Conservation (phyloP, 441 rosid species). For the Pelargonium citronellum region DNA sequence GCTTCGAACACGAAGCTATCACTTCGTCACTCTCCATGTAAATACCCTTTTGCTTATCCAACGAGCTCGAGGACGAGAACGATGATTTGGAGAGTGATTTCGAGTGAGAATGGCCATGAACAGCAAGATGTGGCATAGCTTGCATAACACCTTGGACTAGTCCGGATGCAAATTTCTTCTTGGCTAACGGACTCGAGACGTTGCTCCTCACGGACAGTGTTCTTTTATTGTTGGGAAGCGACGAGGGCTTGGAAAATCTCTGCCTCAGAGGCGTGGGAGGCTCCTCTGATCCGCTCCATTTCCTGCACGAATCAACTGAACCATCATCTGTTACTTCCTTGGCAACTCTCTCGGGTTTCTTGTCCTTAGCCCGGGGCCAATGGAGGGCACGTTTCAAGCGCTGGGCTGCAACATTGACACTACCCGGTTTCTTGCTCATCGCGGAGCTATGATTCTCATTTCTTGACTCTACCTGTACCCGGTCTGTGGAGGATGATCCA, state of each 20-base stretch:
- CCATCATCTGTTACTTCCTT: constrained; percentile 31
- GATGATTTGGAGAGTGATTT: constrained; percentile 74
- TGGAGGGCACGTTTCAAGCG: constrained; percentile 53
- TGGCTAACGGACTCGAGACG: constrained; percentile 73
- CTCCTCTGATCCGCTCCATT: constrained; percentile 34
- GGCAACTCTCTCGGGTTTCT: constrained; percentile 30
- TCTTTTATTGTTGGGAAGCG: constrained; percentile 55
- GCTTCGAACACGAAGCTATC: constrained; percentile 44
- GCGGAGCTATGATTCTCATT: constrained; percentile 38
- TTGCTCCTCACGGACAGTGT: constrained; percentile 72
- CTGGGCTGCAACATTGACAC: constrained; percentile 53
- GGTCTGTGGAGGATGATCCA: constrained; percentile 45
- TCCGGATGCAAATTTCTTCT: constrained; percentile 69
- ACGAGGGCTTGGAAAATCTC: constrained; percentile 50
- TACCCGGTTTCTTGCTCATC: constrained; percentile 34
- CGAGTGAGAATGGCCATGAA: constrained; percentile 55
- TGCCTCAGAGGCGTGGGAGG: constrained; percentile 67
- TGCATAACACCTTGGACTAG: constrained; percentile 46
- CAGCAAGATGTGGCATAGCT: constrained; percentile 37
- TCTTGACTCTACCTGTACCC: constrained; percentile 30
- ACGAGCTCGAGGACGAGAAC: constrained; percentile 46
- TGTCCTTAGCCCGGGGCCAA: constrained; percentile 54
- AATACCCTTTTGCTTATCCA: constrained; percentile 65
- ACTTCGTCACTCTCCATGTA: constrained; percentile 36
- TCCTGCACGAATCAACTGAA: constrained; percentile 28